Conservation (phyloP, 2,329 filamentous ascomycete genomes). For the Aspergillus pseudoviridinutans region DNA sequence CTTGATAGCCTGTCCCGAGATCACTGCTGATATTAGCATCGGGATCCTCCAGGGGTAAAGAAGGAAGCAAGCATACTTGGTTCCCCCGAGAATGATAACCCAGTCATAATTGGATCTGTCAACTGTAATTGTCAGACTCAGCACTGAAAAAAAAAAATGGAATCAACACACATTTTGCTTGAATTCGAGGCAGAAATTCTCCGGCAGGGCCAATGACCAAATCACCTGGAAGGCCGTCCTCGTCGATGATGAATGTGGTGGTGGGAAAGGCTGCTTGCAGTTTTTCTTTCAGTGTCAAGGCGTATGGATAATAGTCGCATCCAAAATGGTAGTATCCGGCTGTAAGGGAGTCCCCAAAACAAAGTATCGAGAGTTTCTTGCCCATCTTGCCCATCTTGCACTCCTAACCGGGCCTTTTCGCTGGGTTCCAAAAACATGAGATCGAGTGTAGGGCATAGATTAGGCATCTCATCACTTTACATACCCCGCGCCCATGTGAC, state of each 20-base stretch:
- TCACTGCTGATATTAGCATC: conserved; percentile 35
- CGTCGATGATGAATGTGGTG: conserved; percentile 40
- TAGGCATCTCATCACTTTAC: too few relatives aligned
- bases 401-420: too few relatives aligned
- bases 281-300: conserved; percentile 44
- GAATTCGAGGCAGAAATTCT: conserved; percentile 29
- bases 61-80: conserved; percentile 42
- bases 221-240: conserved; percentile 53
- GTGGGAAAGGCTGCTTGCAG: conserved; percentile 46
- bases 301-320: conserved; percentile 51
- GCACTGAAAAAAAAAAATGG: neutral
- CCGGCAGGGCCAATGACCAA: conserved; percentile 36
- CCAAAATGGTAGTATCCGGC: conserved; percentile 50
- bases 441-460: too few relatives aligned
- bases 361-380: conserved; percentile 45
- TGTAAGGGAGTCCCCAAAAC: conserved; percentile 64
- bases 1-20: conserved; percentile 38
- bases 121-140: neutral
- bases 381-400: too few relatives aligned
- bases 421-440: too few relatives aligned
- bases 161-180: conserved; percentile 17
- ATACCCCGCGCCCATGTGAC: too few relatives aligned
- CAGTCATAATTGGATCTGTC: conserved; percentile 48
- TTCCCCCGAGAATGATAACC: conserved; percentile 61
- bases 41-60: neutral